Percentiles rank a stretch among this genome's conserved stretches.
Conservation (phyloP, 129 eudicot species). For the Escallonia herrerae region DNA sequence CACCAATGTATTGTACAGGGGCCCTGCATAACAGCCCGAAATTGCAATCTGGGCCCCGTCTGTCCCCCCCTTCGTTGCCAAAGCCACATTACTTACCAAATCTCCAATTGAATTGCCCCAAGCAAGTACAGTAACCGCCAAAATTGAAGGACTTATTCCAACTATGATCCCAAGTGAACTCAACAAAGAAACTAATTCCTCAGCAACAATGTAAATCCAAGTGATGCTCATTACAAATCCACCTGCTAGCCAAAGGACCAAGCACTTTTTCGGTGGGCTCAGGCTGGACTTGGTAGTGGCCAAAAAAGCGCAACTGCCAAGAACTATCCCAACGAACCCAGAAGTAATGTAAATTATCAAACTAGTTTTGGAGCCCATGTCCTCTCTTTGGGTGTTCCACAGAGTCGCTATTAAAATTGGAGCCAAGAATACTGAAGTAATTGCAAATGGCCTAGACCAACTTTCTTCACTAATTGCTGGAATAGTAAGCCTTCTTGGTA, state of each 20-base stretch:
- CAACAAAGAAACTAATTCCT: slow-evolving; percentile 48
- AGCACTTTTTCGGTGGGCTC: slow-evolving; percentile 44
- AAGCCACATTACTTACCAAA: slow-evolving; percentile 42
- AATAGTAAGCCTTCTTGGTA: too few species aligned
- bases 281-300: slow-evolving; percentile 23
- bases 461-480: too few species aligned
- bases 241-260: slow-evolving; percentile 50
- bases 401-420: slow-evolving; percentile 44
- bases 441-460: too few species aligned
- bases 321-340: slow-evolving; percentile 27
- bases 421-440: slow-evolving; percentile 42
- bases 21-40: slow-evolving; percentile 76
- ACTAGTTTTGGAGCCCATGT: slow-evolving; percentile 11
- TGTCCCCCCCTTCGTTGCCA: slow-evolving; percentile 59
- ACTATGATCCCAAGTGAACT: slow-evolving; percentile 48
- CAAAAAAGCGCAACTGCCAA: slow-evolving; percentile 35
- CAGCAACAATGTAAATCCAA: slow-evolving; percentile 60
- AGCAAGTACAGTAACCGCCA: slow-evolving; percentile 68
- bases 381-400: slow-evolving; percentile 35
- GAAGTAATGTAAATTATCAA: slow-evolving; percentile 23
- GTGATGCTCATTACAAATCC: slow-evolving; percentile 55
- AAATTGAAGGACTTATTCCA: slow-evolving; percentile 44
- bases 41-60: slow-evolving; percentile 67
- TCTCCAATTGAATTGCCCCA: slow-evolving; percentile 82
- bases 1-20: slow-evolving; percentile 57